Percentiles rank a stretch among this genome's conserved stretches.
These are phyloP conservation scores for Blastomyces gilchristii DNA, from an alignment of 2,329 filamentous ascomycete genomes.

Conservation along the genomic window DNA sequence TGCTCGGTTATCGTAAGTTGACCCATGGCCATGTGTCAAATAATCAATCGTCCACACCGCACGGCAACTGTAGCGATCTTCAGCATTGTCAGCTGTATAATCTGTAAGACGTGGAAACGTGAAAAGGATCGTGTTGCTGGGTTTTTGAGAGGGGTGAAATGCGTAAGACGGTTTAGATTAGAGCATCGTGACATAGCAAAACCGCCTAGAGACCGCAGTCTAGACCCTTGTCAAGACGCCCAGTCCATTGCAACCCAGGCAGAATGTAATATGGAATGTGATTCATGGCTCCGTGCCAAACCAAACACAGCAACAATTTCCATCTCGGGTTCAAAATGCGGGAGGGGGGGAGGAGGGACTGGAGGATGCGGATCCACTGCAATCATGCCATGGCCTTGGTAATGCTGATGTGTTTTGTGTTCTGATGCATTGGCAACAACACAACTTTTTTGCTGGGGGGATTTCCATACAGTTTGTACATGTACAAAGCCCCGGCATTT, in stretches of 20 bases:
- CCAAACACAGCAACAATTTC: constrained; percentile 38
- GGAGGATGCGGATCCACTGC: constrained; percentile 11
- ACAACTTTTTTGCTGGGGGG: not conserved
- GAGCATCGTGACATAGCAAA: constrained; percentile 5
- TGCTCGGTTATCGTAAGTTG: not conserved
- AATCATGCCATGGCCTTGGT: constrained; percentile 6
- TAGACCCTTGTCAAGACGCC: constrained; percentile 12
- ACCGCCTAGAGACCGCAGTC: constrained; percentile 8
- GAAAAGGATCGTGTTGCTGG: not conserved
- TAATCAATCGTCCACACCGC: not conserved
- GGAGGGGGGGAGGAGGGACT: constrained; percentile 2
- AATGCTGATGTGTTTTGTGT: constrained; percentile 11
- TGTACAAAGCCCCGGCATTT: not conserved
- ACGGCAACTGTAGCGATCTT: not conserved
- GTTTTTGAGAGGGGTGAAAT: not conserved
- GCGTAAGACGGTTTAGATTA: not conserved
- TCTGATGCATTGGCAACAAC: constrained; percentile 6
- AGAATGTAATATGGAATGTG: constrained; percentile 10
- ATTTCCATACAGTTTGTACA: not conserved
- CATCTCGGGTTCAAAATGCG: constrained; percentile 21
- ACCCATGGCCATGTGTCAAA: not conserved
- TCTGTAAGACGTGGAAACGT: not conserved
- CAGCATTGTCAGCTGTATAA: not conserved
- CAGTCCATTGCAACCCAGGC: constrained; percentile 17
- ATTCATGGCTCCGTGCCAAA: constrained; percentile 21